Conservation (phyloP, 2,329 filamentous ascomycete species). For the Aspergillus sp. region DNA sequence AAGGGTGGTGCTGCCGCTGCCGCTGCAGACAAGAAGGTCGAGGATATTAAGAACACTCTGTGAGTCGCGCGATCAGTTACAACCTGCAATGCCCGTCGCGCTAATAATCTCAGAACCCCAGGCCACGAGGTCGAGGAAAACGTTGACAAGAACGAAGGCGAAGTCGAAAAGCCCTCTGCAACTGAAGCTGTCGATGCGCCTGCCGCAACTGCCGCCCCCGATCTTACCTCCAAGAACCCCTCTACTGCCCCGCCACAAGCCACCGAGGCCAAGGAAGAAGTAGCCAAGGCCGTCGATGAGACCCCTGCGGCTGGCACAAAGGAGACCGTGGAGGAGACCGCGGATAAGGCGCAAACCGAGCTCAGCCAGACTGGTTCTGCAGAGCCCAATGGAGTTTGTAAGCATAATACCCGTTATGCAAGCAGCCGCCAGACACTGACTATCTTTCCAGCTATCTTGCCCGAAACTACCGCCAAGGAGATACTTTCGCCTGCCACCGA, state of each 20-base stretch:
- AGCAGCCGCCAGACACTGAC: background rate
- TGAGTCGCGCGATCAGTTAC: conserved; percentile 18
- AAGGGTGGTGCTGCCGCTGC: conserved; percentile 14
- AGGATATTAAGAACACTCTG: conserved; percentile 26
- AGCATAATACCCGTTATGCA: background rate
- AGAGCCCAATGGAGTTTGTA: no score
- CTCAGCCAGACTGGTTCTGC: conserved; percentile 10
- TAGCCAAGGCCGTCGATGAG: conserved; percentile 5
- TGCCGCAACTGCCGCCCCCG: conserved; percentile 4
- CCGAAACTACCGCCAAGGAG: conserved; percentile 15
- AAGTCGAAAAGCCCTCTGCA: conserved; percentile 9
- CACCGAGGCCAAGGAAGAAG: conserved; percentile 7
- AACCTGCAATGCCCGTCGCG: background rate
- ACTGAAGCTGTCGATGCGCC: conserved; percentile 8
- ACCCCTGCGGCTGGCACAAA: conserved; percentile 4
- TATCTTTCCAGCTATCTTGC: conserved; percentile 12
- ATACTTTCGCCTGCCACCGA: conserved; percentile 12
- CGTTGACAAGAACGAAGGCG: conserved; percentile 13
- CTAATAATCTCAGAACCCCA: background rate
- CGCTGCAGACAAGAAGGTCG: conserved; percentile 17
- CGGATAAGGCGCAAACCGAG: conserved; percentile 19
- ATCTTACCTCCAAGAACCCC: conserved; percentile 9
- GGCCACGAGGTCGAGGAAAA: conserved; percentile 8
- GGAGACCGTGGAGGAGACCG: conserved; percentile 11
- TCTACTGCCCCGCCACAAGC: conserved; percentile 5